Evolutionary conservation across 768 basidiomycete genomes (phyloP).

Genomic region (Calvatia gigantea): DNA sequence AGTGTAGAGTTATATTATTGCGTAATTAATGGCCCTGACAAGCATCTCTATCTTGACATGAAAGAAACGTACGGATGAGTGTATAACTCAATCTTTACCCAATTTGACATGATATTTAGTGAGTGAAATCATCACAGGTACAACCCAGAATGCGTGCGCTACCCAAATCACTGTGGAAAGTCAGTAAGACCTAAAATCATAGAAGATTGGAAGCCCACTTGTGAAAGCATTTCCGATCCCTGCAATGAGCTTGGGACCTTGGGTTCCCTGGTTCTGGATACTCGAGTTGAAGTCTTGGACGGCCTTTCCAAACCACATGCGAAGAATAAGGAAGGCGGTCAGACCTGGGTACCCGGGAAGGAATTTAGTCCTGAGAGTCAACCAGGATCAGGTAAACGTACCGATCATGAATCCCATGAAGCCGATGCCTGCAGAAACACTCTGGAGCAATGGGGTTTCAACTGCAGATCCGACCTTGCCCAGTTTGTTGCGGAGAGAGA

Average conservation of each 20-base stretch:
- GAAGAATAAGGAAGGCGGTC: conserved; percentile 64
- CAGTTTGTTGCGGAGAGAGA: conserved; percentile 64
- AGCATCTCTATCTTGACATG: not conserved
- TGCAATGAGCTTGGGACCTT: conserved; percentile 61
- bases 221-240: conserved; percentile 68
- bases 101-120: conserved; percentile 63
- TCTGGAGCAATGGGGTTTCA: conserved; percentile 57
- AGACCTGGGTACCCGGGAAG: conserved; percentile 39
- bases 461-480: conserved; percentile 45
- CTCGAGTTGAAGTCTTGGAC: conserved; percentile 72
- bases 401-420: conserved; percentile 75
- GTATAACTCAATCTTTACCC: conserved; percentile 15
- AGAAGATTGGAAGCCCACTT: conserved; percentile 42
- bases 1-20: too few relatives aligned
- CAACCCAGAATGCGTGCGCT: conserved; percentile 68
- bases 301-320: conserved; percentile 82
- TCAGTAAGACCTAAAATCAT: not conserved
- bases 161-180: conserved; percentile 66
- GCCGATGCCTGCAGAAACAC: conserved; percentile 68
- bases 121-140: conserved; percentile 66
- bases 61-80: not conserved
- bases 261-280: conserved; percentile 46
- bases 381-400: conserved; percentile 17
- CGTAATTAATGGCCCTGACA: too few relatives aligned
- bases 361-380: not conserved